Conservation (phyloP, 2,329 filamentous ascomycete genomes). For the Pyrenophora tritici-repentis region DNA sequence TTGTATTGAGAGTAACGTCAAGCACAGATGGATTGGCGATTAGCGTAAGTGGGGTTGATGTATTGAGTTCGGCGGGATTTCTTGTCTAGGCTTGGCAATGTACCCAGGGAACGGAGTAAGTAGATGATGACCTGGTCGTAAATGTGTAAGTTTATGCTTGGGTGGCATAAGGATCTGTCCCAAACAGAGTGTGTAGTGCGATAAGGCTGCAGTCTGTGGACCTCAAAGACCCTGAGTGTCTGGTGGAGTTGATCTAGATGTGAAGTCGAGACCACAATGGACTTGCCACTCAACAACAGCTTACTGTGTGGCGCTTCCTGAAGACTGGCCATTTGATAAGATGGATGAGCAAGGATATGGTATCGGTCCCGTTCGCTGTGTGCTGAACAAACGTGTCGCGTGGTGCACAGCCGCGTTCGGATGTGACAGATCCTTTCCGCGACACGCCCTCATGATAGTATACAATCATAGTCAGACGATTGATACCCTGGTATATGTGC, state of each 20-base stretch:
- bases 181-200: neutral
- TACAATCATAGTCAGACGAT: no score
- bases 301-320: neutral
- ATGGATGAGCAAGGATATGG: neutral
- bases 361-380: conserved; percentile 1
- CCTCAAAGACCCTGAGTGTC: neutral
- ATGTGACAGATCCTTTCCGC: conserved; percentile 2
- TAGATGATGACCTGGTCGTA: neutral
- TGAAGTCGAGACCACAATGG: neutral
- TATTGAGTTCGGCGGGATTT: conserved; percentile 16
- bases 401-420: conserved; percentile 1
- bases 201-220: neutral
- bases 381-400: conserved; percentile 1
- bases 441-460: no score
- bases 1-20: conserved; percentile 22
- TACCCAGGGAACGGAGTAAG: conserved; percentile 14
- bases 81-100: conserved; percentile 25
- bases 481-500: no score
- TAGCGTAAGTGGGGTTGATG: conserved; percentile 39
- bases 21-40: conserved; percentile 20
- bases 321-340: neutral
- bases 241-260: conserved; percentile 1
- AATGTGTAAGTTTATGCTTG: neutral
- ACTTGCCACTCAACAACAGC: neutral
- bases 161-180: neutral